Conservation (phyloP, 805 yeast genomes). For the Cyberlindnera lachancei region DNA sequence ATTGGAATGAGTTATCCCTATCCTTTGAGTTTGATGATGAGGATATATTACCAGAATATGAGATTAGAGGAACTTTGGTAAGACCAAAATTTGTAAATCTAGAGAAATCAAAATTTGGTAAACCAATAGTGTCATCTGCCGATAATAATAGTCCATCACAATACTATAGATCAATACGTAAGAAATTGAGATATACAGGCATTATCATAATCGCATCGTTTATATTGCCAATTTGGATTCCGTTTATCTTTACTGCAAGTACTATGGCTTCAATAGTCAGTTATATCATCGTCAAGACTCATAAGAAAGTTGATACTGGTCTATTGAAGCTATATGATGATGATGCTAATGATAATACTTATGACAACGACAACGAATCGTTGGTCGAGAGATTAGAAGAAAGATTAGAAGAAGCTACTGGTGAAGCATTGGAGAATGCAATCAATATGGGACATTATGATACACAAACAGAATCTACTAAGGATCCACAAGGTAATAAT, state of each 20-base stretch:
- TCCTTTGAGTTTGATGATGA: constrained; percentile 38
- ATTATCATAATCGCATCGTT: constrained; percentile 16
- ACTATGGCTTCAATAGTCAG: constrained; percentile 30
- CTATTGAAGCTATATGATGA: constrained; percentile 5
- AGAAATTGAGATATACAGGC: constrained; percentile 20
- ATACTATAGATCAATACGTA: constrained; percentile 7
- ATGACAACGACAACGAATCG: too few species aligned
- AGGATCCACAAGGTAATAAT: neutral
- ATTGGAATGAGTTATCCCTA: constrained; percentile 33
- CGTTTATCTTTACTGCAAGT: constrained; percentile 31
- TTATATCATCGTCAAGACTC: constrained; percentile 33
- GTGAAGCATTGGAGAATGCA: constrained; percentile 19
- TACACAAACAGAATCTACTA: constrained; percentile 11
- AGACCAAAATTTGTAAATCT: constrained; percentile 49
- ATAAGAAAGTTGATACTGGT: constrained; percentile 9
- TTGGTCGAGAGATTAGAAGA: constrained; percentile 5
- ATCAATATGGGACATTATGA: constrained; percentile 18
- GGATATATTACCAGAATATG: constrained; percentile 25
- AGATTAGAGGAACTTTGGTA: constrained; percentile 30
- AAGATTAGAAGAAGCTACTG: constrained; percentile 19
- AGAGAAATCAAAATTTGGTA: constrained; percentile 21
- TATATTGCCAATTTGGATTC: constrained; percentile 43
- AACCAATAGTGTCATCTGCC: too few species aligned
- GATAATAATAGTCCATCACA: constrained; percentile 2
- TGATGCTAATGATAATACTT: too few species aligned